phyloP scores from a whole-genome alignment of 1,284 basidiomycete species.

The Bjerkandera adusta region DNA sequence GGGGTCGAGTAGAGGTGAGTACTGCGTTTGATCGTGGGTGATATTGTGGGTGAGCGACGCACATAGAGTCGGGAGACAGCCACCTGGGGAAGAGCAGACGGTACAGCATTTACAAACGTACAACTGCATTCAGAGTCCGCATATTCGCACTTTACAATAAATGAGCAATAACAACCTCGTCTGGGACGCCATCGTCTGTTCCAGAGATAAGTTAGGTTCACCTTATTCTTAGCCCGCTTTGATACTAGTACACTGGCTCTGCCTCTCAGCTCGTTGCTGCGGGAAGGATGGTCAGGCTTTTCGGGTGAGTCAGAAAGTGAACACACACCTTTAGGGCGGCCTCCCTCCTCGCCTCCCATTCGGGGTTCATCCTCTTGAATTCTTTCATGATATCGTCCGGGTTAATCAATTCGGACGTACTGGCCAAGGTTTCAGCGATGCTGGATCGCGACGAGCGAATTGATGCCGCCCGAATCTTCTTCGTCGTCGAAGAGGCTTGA shows the following conservation, averaged over 20 bases:
- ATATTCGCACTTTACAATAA: conserved; percentile 11
- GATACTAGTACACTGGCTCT: conserved; percentile 8
- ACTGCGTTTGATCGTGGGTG: neutral
- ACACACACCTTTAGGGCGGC: conserved; percentile 36
- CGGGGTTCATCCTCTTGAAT: conserved; percentile 55
- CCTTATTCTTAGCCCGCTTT: neutral
- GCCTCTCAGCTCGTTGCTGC: conserved; percentile 25
- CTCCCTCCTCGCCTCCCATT: conserved; percentile 55
- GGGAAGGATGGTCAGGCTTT: conserved; percentile 3
- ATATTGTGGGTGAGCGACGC: neutral
- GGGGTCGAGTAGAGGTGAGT: conserved; percentile 26
- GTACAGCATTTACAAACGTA: neutral
- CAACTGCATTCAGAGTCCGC: conserved; percentile 1
- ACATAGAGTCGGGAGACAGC: neutral
- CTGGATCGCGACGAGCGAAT: neutral
- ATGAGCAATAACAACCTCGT: conserved; percentile 11
- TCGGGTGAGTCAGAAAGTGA: neutral
- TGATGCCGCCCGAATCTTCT: conserved; percentile 22
- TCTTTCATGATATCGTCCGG: conserved; percentile 35
- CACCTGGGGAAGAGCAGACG: neutral
- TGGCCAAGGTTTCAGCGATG: conserved; percentile 1
- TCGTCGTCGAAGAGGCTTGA: too few species aligned
- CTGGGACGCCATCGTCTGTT: neutral
- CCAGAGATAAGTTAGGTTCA: conserved; percentile 1
- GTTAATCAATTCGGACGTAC: conserved; percentile 14